Conservation (phyloP, 805 yeast species). For the Clavispora santaluciae region DNA sequence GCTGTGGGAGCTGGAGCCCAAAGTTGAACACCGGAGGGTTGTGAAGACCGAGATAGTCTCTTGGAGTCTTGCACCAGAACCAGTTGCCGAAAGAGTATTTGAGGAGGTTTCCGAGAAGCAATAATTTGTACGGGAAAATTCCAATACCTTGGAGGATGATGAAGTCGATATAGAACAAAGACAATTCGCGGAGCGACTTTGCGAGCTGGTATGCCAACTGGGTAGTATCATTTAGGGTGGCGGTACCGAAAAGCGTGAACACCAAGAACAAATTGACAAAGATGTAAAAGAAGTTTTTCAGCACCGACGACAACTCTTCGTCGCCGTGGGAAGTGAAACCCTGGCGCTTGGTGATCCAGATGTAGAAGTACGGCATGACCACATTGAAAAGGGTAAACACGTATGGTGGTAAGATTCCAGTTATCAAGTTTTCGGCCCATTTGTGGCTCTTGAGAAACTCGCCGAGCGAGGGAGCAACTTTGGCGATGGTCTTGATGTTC, state of each 20-base stretch:
- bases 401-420: constrained; percentile 88
- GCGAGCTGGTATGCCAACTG: constrained; percentile 85
- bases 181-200: constrained; percentile 68
- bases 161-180: constrained; percentile 87
- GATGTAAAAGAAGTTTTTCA: constrained; percentile 90
- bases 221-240: constrained; percentile 84
- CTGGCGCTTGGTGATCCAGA: constrained; percentile 76
- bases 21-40: constrained; percentile 91
- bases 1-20: constrained; percentile 89
- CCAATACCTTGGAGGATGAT: constrained; percentile 79
- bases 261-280: constrained; percentile 91
- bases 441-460: constrained; percentile 54
- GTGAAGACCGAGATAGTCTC: constrained; percentile 71
- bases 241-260: constrained; percentile 91
- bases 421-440: constrained; percentile 75
- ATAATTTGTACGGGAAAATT: constrained; percentile 82
- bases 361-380: constrained; percentile 79
- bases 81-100: constrained; percentile 54
- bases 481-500: constrained; percentile 70
- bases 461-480: constrained; percentile 81
- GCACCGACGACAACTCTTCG: constrained; percentile 82
- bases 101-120: constrained; percentile 73
- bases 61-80: constrained; percentile 73
- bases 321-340: constrained; percentile 91
- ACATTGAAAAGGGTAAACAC: constrained; percentile 81